A percentile compares a stretch with the other conserved stretches of the same genome.
phyloP scores from a whole-genome alignment of 257 asterid genomes.

The Vinca minor region DNA sequence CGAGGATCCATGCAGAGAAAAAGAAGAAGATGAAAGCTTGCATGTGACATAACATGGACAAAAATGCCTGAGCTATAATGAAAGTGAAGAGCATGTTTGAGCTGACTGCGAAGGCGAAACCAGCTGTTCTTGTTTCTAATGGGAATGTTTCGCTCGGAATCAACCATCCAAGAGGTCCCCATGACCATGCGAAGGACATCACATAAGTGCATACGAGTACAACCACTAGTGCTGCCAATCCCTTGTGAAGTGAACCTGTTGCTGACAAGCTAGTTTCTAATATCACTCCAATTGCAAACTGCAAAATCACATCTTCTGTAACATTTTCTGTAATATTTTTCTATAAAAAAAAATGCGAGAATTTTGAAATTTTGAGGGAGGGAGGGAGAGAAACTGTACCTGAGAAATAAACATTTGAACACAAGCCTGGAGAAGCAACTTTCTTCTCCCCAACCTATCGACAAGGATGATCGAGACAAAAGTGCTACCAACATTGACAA shows the following conservation, averaged over 20 bases:
- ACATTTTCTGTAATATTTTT: no score
- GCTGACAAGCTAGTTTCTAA: constrained; percentile 2
- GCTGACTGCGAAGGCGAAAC: no score
- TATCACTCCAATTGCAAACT: constrained; percentile 25
- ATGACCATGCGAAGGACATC: constrained; percentile 40
- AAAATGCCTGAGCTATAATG: no score
- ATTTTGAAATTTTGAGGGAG: no score
- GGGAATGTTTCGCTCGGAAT: constrained; percentile 42
- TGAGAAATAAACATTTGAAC: constrained; percentile 36
- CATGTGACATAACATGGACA: constrained; percentile 33
- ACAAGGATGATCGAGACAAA: constrained; percentile 26
- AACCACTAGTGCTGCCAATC: constrained; percentile 15
- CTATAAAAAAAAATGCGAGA: no score
- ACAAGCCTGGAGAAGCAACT: constrained; percentile 31
- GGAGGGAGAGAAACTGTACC: background rate
- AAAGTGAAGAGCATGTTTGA: no score
- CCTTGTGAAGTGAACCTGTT: constrained; percentile 17
- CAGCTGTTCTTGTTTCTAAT: constrained; percentile 29
- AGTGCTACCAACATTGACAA: constrained; percentile 26
- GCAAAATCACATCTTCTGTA: no score
- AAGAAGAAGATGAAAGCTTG: constrained; percentile 33
- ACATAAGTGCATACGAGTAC: constrained; percentile 28
- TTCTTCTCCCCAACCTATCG: constrained; percentile 29
- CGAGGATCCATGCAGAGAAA: constrained; percentile 31
- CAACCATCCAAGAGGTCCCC: constrained; percentile 44